These are phyloP conservation scores for Pestalotiopsis sp. DNA, from an alignment of 2,329 filamentous ascomycete genomes.

Conservation along the genomic window DNA sequence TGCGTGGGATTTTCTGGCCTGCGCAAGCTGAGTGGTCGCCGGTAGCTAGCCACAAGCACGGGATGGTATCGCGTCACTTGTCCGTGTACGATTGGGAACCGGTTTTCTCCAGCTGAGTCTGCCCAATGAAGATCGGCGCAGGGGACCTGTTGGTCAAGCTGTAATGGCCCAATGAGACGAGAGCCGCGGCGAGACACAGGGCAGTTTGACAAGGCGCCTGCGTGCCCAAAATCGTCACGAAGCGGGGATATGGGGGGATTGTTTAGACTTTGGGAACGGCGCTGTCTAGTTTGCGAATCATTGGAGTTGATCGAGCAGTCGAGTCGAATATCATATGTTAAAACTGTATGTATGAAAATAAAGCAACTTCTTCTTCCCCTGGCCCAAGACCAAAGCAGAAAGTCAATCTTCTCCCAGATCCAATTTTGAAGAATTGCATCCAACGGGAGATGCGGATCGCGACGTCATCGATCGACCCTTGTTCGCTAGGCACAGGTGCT, in stretches of 20 bases:
- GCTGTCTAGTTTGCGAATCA: background rate
- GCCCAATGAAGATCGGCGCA: constrained; percentile 6
- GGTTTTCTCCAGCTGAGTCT: background rate
- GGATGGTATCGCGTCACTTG: constrained; percentile 7
- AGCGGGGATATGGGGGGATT: background rate
- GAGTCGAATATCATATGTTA: no score
- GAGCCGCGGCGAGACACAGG: background rate
- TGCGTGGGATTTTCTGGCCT: background rate
- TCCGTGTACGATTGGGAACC: background rate
- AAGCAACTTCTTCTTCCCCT: background rate
- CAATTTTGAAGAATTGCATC: constrained; percentile 6
- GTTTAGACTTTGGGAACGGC: background rate
- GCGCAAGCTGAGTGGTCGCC: background rate
- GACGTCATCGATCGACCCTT: constrained; percentile 1
- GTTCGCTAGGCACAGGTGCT: background rate
- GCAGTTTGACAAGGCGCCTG: background rate
- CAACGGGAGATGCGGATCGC: background rate
- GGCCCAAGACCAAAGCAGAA: background rate
- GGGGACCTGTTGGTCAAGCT: background rate
- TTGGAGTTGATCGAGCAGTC: no score
- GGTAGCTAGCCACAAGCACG: background rate
- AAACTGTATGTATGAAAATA: background rate
- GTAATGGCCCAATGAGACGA: background rate
- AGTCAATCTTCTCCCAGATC: background rate
- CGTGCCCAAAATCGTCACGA: background rate